Evolutionary conservation across 176 grass and related monocot genomes (phyloP).

Genomic region (Secale cereale): DNA sequence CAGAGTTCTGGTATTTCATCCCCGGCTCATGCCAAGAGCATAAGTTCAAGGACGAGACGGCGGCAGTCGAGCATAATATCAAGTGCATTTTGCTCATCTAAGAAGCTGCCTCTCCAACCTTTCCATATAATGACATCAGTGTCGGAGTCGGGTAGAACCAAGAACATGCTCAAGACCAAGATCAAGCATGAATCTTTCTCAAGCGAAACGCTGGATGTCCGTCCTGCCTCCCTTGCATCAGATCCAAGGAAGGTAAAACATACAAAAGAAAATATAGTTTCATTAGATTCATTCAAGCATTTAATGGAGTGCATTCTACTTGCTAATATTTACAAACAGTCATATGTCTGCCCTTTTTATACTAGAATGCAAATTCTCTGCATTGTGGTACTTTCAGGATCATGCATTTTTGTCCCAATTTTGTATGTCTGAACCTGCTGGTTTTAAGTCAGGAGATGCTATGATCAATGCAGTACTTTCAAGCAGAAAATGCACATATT

Average conservation of each 20-base stretch:
- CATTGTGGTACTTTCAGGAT: background rate
- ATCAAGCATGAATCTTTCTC: conserved; percentile 52
- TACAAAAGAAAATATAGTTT: background rate
- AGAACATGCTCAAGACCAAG: conserved; percentile 57
- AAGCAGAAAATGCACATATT: background rate
- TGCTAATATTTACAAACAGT: background rate
- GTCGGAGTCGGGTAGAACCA: conserved; percentile 44
- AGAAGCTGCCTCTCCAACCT: conserved; percentile 82
- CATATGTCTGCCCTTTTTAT: background rate
- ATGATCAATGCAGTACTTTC: background rate
- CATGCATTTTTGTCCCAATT: background rate
- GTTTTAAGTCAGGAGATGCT: background rate
- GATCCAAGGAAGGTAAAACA: conserved; percentile 52
- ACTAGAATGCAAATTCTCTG: background rate
- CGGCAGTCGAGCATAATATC: conserved; percentile 75
- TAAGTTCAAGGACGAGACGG: conserved; percentile 36
- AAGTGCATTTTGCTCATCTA: conserved; percentile 91
- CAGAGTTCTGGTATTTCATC: conserved; percentile 84
- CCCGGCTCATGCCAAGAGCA: conserved; percentile 63
- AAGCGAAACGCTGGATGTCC: conserved; percentile 34
- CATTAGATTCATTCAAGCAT: background rate
- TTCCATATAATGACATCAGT: conserved; percentile 69
- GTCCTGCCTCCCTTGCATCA: conserved; percentile 26
- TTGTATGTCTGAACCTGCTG: background rate
- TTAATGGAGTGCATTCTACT: background rate